These are phyloP conservation scores for Mycena filopes DNA, from an alignment of 768 basidiomycete genomes.

Conservation along the genomic window DNA sequence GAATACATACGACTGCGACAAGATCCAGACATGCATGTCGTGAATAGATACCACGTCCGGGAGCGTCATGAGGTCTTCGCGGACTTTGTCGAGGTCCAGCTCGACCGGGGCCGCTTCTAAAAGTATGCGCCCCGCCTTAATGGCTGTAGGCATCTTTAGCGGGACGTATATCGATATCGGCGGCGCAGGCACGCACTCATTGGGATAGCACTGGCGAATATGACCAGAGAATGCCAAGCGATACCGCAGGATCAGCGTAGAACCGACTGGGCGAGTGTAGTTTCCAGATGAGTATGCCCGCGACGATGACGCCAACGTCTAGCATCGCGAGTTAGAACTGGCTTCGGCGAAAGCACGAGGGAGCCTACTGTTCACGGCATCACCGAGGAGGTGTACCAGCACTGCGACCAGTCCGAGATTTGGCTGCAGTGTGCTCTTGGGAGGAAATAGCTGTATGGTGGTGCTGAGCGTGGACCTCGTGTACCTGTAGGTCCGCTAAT, in stretches of 20 bases:
- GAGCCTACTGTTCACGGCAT: constrained; percentile 62
- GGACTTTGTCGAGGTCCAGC: constrained; percentile 60
- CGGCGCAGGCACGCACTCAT: constrained; percentile 50
- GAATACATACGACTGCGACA: constrained; percentile 61
- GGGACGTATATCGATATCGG: not conserved
- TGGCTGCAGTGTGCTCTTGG: constrained; percentile 43
- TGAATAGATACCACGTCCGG: constrained; percentile 60
- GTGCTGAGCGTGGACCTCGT: constrained; percentile 50
- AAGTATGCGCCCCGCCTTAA: constrained; percentile 60
- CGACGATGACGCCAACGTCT: constrained; percentile 67
- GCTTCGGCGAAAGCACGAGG: not conserved
- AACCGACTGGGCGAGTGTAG: constrained; percentile 54
- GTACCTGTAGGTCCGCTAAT: constrained; percentile 27
- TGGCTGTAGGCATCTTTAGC: constrained; percentile 41
- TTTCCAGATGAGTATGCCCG: constrained; percentile 62
- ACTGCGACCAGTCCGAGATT: constrained; percentile 62
- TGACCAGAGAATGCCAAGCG: constrained; percentile 60
- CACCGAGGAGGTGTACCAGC: constrained; percentile 61
- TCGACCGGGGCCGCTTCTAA: constrained; percentile 63
- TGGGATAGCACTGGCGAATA: constrained; percentile 63
- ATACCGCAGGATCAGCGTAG: constrained; percentile 66
- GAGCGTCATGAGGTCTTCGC: constrained; percentile 58
- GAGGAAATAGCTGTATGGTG: constrained; percentile 58
- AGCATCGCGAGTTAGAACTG: not conserved
- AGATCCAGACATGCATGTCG: constrained; percentile 66